phyloP scores from a whole-genome alignment of 2,329 filamentous ascomycete species.

The Trichoderma pleuroti region DNA sequence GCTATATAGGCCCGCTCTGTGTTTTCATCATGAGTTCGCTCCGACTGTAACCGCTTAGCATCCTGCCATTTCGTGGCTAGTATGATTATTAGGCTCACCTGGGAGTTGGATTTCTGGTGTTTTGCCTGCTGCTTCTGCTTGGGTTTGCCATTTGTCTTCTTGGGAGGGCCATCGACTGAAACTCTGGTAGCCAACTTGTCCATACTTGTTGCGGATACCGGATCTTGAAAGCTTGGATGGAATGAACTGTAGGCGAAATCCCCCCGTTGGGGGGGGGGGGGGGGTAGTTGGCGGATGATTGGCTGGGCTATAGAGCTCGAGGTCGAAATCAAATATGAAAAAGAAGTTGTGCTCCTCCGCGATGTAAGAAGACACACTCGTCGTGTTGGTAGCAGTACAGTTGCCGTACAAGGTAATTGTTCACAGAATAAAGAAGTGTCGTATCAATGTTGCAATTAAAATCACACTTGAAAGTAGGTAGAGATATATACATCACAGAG shows the following conservation, averaged over 20 bases:
- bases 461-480: neutral
- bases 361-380: neutral
- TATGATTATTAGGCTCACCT: neutral
- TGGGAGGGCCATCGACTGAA: neutral
- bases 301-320: neutral
- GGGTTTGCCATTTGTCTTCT: neutral
- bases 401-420: neutral
- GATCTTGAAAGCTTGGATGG: neutral
- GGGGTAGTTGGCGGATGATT: neutral
- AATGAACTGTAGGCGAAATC: neutral
- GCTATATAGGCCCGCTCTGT: conserved; percentile 89
- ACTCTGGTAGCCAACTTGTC: neutral
- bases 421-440: neutral
- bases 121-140: neutral
- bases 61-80: neutral
- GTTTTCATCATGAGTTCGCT: conserved; percentile 76
- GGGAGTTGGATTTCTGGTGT: neutral
- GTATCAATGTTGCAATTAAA: neutral
- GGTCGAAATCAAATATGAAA: neutral
- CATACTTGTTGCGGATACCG: neutral
- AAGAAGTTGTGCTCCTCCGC: neutral
- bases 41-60: conserved; percentile 48
- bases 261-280: no score
- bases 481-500: neutral
- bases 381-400: neutral